Conservation (phyloP, 352 stramenopile species). For the Pythium dissimile region DNA sequence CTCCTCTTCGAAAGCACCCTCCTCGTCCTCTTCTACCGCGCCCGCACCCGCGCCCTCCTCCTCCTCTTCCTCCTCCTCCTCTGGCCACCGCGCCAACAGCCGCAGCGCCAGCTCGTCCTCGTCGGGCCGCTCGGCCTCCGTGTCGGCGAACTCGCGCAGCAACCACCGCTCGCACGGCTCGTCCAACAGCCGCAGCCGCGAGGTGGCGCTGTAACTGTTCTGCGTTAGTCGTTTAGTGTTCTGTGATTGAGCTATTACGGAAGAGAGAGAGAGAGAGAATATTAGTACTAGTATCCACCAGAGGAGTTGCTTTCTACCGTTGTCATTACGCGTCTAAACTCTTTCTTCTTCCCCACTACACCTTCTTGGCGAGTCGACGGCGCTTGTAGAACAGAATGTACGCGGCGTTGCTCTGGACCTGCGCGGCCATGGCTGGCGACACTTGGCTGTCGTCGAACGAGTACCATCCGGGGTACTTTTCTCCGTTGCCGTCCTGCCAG, state of each 20-base stretch:
- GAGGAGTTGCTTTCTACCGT: too few relatives aligned
- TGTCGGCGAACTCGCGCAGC: neutral
- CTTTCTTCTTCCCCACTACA: neutral
- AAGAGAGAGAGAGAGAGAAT: neutral
- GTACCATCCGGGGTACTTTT: constrained; percentile 73
- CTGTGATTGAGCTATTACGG: neutral
- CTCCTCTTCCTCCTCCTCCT: constrained; percentile 27
- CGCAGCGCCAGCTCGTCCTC: constrained; percentile 25
- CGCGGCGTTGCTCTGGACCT: constrained; percentile 76
- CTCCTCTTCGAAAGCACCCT: constrained; percentile 3
- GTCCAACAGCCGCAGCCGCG: constrained; percentile 1
- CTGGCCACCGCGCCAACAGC: constrained; percentile 25
- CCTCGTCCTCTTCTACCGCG: constrained; percentile 14
- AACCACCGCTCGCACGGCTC: constrained; percentile 3
- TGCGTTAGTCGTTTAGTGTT: neutral
- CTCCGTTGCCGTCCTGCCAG: constrained; percentile 43
- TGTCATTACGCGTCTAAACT: too few relatives aligned
- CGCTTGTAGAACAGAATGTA: constrained; percentile 91
- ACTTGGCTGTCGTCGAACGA: constrained; percentile 84
- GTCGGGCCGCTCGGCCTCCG: neutral
- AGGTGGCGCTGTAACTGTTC: constrained; percentile 5
- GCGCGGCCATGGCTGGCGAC: constrained; percentile 41
- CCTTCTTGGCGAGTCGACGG: neutral
- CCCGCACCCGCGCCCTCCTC: constrained; percentile 24
- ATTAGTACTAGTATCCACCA: neutral